Base-by-base conservation (phyloP, 768 basidiomycete species). In the Tylopilus intermedius region DNA sequence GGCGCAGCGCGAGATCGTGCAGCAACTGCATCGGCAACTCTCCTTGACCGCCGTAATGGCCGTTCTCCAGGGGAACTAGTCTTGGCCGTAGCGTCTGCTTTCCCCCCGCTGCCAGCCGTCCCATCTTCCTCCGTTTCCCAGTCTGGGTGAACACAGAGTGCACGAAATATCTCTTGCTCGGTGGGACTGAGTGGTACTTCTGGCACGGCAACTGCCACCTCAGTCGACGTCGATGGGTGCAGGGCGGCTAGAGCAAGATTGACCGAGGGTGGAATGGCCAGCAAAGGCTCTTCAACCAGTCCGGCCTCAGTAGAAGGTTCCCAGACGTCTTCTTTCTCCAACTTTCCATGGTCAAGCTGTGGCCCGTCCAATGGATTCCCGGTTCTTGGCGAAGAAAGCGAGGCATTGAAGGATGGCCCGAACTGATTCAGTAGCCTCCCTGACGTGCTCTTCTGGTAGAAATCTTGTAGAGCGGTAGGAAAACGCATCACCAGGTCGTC, bases 131-230 rank as follows among this genome's bases (percentile, higher is more conserved):
- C 78, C 22, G 45, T 50, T 38, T 69, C 68, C 77, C 78, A 79
- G 53, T 83, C 81, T 18, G 80, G 78, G 54, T 78, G 75, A 30
- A 77, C 71, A 54, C 84, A 88, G 24, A 88, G 67, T 44, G 78
- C 75, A 39, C 74, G 79, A 68, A 89, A 88, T 45, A 89, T 82
- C 66, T 84, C 80, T 61, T 84, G 79, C 60, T 89, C 87, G 9
- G 77, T 81, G 22, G 81, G 80, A 58, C 79, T 88, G 45, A 89
- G 74, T 18, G 86, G 86, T 3, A 72, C 70, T 27, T 70, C 68
- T 7, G 64, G 44, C 13, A 35, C 33, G 10, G 45, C 21, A 24
- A 46, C 35, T 18, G 14, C 50, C 11, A 58, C 58, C 38, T 60
- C 55, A 14, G 51, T 44, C 52, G 58, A 49, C 29, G 48, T 54